These are phyloP conservation scores for Anthracocystis walkeri DNA, from an alignment of 1,284 basidiomycete genomes.

Conservation along the genomic window DNA sequence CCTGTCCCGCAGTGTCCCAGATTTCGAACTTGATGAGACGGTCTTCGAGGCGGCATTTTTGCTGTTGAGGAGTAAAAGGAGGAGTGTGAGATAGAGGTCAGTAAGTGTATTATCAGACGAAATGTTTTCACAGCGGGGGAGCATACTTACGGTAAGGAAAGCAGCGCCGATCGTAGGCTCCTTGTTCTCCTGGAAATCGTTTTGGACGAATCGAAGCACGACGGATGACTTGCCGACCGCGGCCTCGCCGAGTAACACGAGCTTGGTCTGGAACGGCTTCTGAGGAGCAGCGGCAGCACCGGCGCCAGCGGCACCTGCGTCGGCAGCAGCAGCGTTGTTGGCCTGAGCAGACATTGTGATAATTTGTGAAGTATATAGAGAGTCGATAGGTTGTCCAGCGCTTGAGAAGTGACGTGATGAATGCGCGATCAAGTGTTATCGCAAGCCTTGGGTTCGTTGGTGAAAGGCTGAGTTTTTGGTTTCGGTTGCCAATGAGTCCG, in stretches of 20 bases:
- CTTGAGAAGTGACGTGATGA: neutral
- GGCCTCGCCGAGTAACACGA: constrained; percentile 78
- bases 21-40: constrained; percentile 90
- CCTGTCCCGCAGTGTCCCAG: constrained; percentile 95
- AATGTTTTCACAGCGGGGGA: neutral
- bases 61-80: constrained; percentile 27
- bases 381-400: too few species aligned
- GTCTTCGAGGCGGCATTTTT: constrained; percentile 76
- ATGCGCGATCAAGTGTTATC: neutral
- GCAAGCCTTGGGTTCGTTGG: neutral
- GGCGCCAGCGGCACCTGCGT: constrained; percentile 23
- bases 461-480: neutral
- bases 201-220: constrained; percentile 93
- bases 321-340: constrained; percentile 19
- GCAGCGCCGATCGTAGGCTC: constrained; percentile 98
- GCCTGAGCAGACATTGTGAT: constrained; percentile 33
- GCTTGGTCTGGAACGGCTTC: constrained; percentile 69
- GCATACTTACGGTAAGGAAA: constrained; percentile 72
- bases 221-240: constrained; percentile 99
- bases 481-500: neutral
- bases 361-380: neutral
- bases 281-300: constrained; percentile 51
- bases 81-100: neutral
- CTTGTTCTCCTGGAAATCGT: constrained; percentile 96
- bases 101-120: neutral